Conservation (phyloP, 164 flowering plant species). For the Sedum album region DNA sequence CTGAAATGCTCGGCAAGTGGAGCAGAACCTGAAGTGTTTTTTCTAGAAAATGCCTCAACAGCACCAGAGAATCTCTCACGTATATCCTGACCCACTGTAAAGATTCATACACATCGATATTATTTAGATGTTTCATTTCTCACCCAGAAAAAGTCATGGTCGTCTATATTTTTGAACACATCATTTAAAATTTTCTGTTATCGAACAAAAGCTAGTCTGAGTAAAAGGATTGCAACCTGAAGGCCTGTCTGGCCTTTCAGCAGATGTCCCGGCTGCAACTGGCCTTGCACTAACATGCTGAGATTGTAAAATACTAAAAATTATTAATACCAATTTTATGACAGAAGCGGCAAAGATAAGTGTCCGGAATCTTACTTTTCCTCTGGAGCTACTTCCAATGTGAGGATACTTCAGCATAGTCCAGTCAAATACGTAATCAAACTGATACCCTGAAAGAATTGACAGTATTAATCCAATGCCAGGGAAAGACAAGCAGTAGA, state of each 20-base stretch:
- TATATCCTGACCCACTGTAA: slow-evolving; percentile 25
- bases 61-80: slow-evolving; percentile 38
- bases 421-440: slow-evolving; percentile 73
- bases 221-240: slow-evolving; percentile 29
- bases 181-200: neutral
- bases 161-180: neutral
- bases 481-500: slow-evolving; percentile 23
- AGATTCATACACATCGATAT: neutral
- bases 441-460: slow-evolving; percentile 46
- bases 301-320: neutral
- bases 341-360: neutral
- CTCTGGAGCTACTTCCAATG: slow-evolving; percentile 41
- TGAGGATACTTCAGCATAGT: slow-evolving; percentile 61
- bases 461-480: neutral
- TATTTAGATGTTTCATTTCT: neutral
- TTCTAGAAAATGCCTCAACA: slow-evolving; percentile 36
- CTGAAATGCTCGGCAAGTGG: slow-evolving; percentile 20
- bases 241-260: slow-evolving; percentile 41
- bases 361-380: slow-evolving; percentile 27
- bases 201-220: neutral
- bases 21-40: slow-evolving; percentile 19
- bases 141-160: neutral
- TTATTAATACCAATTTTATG: neutral
- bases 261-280: slow-evolving; percentile 36
- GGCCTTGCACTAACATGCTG: slow-evolving; percentile 33